phyloP scores from a whole-genome alignment of 495 filamentous ascomycete genomes.

The Letharia lupina region DNA sequence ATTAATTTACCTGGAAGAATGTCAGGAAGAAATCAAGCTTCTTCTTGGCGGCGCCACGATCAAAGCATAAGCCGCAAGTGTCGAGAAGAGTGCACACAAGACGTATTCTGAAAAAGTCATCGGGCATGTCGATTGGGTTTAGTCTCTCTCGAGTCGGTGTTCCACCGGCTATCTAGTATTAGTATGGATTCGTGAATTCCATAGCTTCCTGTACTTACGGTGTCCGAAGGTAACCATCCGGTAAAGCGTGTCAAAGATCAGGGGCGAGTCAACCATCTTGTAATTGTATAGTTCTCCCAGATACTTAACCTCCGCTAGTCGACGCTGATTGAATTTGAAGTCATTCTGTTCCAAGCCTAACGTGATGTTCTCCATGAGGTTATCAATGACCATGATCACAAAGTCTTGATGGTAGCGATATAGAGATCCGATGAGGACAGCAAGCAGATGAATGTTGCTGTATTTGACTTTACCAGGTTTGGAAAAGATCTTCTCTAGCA shows the following conservation, averaged over 20 bases:
- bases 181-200: neutral
- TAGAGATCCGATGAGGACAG: slow-evolving; percentile 79
- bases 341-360: slow-evolving; percentile 90
- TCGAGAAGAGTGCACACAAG: slow-evolving; percentile 84
- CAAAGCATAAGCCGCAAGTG: slow-evolving; percentile 93
- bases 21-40: slow-evolving; percentile 97
- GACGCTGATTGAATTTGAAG: slow-evolving; percentile 95
- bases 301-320: slow-evolving; percentile 93
- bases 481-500: slow-evolving; percentile 85
- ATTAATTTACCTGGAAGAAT: slow-evolving; percentile 64
- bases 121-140: slow-evolving; percentile 72
- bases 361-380: slow-evolving; percentile 78
- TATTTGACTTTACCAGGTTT: slow-evolving; percentile 97
- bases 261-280: slow-evolving; percentile 88
- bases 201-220: slow-evolving; percentile 39
- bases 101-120: slow-evolving; percentile 93
- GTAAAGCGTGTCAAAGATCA: slow-evolving; percentile 93
- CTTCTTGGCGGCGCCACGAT: slow-evolving; percentile 85
- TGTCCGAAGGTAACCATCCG: slow-evolving; percentile 89
- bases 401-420: slow-evolving; percentile 91
- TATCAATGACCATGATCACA: slow-evolving; percentile 78
- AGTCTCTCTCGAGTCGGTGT: slow-evolving; percentile 68
- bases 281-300: slow-evolving; percentile 97
- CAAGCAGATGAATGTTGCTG: slow-evolving; percentile 90
- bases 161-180: slow-evolving; percentile 48